Evolutionary conservation across 805 yeast genomes (phyloP), one percentile per base, ranked within the genome.

Genomic region (Suhomyces emberorum): DNA sequence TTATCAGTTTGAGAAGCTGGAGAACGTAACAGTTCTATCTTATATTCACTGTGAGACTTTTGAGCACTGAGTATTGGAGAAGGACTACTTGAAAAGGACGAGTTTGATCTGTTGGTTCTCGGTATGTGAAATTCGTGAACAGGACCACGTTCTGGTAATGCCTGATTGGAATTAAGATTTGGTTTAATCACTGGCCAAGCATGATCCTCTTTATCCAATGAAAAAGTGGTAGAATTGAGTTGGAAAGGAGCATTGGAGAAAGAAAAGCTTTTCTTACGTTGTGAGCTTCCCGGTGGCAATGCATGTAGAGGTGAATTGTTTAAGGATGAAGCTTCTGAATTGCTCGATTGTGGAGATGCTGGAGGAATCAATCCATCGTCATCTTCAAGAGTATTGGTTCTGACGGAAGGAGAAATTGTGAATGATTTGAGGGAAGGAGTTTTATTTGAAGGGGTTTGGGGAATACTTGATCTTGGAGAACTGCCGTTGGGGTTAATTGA

Each of bases 351-450:
- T 11, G 57, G 57, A 7, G 58, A 53, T 3, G 26, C 11, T 4
- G 50, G 41, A 4, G 30, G 25, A n/a, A 18, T 30, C 12, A 14
- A 14, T 2, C 28, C 31, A n/a, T 37, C 46, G 15, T 30, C 34
- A 16, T 34, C 19, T 6, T 34, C 38, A 14, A 27, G 34, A 9
- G 33, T 15, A 10, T 17, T 43, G 20, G 36, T 34, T 32, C 62
- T 42, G 0, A 52, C 44, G 35, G 62, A 62, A 7, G 70, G 71
- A 9, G 69, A 60, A 7, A 65, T 63, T 3, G 69, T 61, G 4
- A 68, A 52, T 4, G 68, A 57, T 35, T 65, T 65, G 26, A 68
- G 49, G 1, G 72, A 63, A 9, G 64, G 67, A 1, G 64, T 54
- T 25, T 57, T 52, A n/a, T 39, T 24, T 27, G 47, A 37, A 19